Evolutionary conservation across 768 basidiomycete species (phyloP).

Genomic region (Pleurotus sapidus): DNA sequence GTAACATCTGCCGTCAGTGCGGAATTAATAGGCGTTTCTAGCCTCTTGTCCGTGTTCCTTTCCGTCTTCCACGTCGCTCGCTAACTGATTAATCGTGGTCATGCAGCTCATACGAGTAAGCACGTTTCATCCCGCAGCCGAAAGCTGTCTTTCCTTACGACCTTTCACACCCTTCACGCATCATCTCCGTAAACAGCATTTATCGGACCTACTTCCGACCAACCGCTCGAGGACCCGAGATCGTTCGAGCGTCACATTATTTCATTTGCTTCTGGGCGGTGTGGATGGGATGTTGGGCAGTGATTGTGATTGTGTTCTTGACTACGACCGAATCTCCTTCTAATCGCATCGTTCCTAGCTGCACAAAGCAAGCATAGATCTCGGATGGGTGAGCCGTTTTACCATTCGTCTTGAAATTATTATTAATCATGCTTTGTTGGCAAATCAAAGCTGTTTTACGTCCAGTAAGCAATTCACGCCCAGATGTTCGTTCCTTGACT

Average conservation of each 20-base stretch:
- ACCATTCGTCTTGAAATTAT: background rate
- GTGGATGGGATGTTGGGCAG: conserved; percentile 42
- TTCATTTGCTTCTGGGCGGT: conserved; percentile 41
- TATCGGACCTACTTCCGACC: conserved; percentile 37
- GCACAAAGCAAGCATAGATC: conserved; percentile 40
- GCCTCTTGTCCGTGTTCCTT: conserved; percentile 33
- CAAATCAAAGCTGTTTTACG: conserved; percentile 34
- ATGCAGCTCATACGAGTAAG: conserved; percentile 45
- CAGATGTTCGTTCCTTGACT: background rate
- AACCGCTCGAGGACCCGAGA: conserved; percentile 32
- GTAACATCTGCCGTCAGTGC: conserved; percentile 45
- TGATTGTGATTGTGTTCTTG: conserved; percentile 23
- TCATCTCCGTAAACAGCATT: conserved; percentile 18
- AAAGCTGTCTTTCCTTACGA: background rate
- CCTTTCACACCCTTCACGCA: background rate
- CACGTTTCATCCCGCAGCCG: conserved; percentile 1
- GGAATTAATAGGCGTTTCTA: conserved; percentile 42
- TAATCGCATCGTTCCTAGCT: conserved; percentile 23
- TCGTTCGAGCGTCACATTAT: conserved; percentile 35
- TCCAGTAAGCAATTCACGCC: conserved; percentile 30
- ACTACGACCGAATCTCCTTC: background rate
- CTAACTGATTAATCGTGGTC: background rate
- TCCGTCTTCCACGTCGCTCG: background rate
- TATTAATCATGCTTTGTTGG: background rate
- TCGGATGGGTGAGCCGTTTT: conserved; percentile 38